Percentiles rank a stretch among this genome's conserved stretches.
Conservation (phyloP, 2,329 filamentous ascomycete species). For the Ceratocystis lukuohia region DNA sequence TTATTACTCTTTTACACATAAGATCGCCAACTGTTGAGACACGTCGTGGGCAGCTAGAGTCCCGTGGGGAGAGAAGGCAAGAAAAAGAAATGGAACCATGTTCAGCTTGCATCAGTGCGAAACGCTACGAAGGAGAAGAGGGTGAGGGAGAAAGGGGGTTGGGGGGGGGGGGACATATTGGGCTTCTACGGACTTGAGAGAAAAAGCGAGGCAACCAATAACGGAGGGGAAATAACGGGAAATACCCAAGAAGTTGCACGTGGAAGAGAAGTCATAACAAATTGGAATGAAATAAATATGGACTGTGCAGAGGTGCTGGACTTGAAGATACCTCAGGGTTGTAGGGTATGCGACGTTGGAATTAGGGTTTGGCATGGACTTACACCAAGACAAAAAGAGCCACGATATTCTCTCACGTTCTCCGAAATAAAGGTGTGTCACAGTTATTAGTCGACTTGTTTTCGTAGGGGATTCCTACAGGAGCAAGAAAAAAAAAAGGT, state of each 20-base stretch:
- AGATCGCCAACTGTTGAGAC: conserved; percentile 3
- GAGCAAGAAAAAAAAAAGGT: too few relatives aligned
- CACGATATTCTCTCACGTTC: background rate
- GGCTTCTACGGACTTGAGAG: background rate
- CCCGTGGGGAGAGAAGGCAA: background rate
- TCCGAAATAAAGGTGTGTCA: background rate
- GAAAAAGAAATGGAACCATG: conserved; percentile 5
- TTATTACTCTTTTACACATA: conserved; percentile 2
- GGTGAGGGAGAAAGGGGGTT: background rate
- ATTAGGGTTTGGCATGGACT: background rate
- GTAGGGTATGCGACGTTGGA: background rate
- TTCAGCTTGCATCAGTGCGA: conserved; percentile 9
- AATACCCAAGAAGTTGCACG: background rate
- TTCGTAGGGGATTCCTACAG: too few relatives aligned
- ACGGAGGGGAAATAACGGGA: background rate
- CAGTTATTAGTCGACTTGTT: too few relatives aligned
- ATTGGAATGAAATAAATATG: too few relatives aligned
- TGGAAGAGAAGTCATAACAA: background rate
- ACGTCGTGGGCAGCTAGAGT: background rate
- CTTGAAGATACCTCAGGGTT: background rate
- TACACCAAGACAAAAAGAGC: background rate
- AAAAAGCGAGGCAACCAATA: background rate
- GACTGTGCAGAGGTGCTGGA: background rate
- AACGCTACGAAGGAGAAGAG: background rate
- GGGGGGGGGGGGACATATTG: background rate